Evolutionary conservation across 352 stramenopile species (phyloP).

Genomic region (Phytophthora meadii): DNA sequence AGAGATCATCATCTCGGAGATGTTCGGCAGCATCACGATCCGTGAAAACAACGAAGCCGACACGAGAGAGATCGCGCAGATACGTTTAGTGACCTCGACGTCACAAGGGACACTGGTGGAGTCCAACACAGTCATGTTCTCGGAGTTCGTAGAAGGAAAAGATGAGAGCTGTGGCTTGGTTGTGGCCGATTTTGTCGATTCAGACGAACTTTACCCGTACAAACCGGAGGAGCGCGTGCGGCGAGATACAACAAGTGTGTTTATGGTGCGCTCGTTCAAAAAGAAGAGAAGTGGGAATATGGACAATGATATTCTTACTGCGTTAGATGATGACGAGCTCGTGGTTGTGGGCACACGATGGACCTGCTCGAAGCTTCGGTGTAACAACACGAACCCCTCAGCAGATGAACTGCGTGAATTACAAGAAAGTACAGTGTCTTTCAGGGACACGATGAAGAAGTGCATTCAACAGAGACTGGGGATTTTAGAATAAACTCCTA

Average conservation of each 20-base stretch:
- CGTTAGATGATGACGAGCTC: slow-evolving; percentile 11
- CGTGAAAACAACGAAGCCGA: slow-evolving; percentile 55
- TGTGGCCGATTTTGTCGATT: slow-evolving; percentile 41
- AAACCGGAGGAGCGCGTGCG: slow-evolving; percentile 32
- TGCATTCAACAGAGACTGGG: slow-evolving; percentile 29
- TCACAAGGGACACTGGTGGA: slow-evolving; percentile 27
- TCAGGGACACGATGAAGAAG: slow-evolving; percentile 36
- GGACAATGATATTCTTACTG: not conserved
- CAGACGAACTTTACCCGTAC: slow-evolving; percentile 55
- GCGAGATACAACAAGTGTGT: slow-evolving; percentile 41
- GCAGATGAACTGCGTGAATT: slow-evolving; percentile 18
- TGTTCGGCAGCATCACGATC: slow-evolving; percentile 53
- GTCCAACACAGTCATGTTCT: slow-evolving; percentile 32
- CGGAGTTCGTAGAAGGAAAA: slow-evolving; percentile 21
- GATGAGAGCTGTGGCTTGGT: slow-evolving; percentile 19
- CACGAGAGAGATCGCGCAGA: slow-evolving; percentile 44
- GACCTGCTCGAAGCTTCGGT: slow-evolving; percentile 28
- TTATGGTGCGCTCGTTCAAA: slow-evolving; percentile 27
- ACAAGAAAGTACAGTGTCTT: slow-evolving; percentile 30
- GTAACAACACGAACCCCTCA: slow-evolving; percentile 16
- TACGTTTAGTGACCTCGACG: slow-evolving; percentile 46
- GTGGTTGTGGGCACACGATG: slow-evolving; percentile 37
- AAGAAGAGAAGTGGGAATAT: slow-evolving; percentile 1
- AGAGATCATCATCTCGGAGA: slow-evolving; percentile 66
- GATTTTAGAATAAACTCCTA: not conserved